Evolutionary conservation across 2,329 filamentous ascomycete genomes (phyloP).

Genomic region (Ascochyta koolunga): DNA sequence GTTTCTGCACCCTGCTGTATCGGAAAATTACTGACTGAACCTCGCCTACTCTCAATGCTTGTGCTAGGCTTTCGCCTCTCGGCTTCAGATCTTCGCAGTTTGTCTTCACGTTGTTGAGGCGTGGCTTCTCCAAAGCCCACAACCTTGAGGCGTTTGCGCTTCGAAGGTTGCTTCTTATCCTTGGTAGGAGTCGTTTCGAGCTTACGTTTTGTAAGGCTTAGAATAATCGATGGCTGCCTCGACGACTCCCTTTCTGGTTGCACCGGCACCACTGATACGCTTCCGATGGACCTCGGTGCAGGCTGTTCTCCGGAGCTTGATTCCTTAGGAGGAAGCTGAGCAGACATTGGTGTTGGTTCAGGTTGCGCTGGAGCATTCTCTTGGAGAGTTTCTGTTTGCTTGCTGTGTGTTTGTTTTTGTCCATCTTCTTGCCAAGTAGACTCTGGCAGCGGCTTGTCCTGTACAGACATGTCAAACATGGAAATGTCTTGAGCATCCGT

Average conservation of each 20-base stretch:
- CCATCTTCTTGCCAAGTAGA: neutral
- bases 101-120: conserved; percentile 21
- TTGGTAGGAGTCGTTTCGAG: conserved; percentile 25
- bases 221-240: neutral
- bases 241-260: neutral
- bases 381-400: neutral
- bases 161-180: conserved; percentile 16
- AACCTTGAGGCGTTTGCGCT: conserved; percentile 34
- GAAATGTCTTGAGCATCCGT: neutral
- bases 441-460: neutral
- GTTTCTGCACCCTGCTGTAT: conserved; percentile 4
- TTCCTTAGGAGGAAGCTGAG: conserved; percentile 14
- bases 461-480: neutral
- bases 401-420: neutral
- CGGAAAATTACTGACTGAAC: neutral
- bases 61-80: conserved; percentile 22
- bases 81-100: conserved; percentile 15
- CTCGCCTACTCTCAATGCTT: conserved; percentile 15
- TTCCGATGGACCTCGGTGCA: neutral
- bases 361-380: neutral
- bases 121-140: conserved; percentile 26
- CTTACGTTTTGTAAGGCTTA: conserved; percentile 32
- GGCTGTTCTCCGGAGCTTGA: conserved; percentile 16
- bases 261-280: neutral
- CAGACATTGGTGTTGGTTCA: conserved; percentile 20